Evolutionary conservation across 2,329 filamentous ascomycete genomes (phyloP), one percentile per base, ranked within the genome.

Genomic region (Emergomyces africanus): DNA sequence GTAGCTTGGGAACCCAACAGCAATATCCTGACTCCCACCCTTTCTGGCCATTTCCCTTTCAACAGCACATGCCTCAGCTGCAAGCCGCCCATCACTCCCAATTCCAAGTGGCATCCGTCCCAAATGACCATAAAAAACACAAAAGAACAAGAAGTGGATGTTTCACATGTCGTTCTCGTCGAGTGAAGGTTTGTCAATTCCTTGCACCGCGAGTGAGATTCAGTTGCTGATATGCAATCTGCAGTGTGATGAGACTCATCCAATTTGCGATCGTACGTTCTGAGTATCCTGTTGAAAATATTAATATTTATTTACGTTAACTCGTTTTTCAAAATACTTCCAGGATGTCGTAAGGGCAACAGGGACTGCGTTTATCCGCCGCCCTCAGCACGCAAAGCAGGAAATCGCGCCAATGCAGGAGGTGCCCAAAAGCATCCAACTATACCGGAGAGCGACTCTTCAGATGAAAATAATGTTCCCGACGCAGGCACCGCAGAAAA

Each of bases 91-190:
- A 57, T 66, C 71, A 25, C 58, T 67, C 42, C 61, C 71, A 28
- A 70, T 70, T 59, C 66, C 67, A 51, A 59, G 62, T 46, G 63
- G 57, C 57, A 60, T 58, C 54, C 59, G 58, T 37, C 15, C 58
- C 66, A 58, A 57, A 71, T 33, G 88, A 95, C 62, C 86, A 88
- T 68, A 87, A 95, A 65, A 97, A 97, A 74, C 92, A 97, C 71
- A 87, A 91, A 62, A 84, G 94, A 65, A 97, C 94, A 49, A 82
- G 94, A 66, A 96, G 90, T 63, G 94, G 94, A 33, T 99, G 94
- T 75, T 96, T 83, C 70, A 97, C 91, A 53, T 99, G 94, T 73
- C 83, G 94, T 61, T 86, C 86, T 67, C 83, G 94, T 65, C 83
- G 94, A 71, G 91, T 97, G 57, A 97, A 86, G 78, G 81, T 83